A percentile compares a stretch with the other conserved stretches of the same genome.
These are phyloP conservation scores for Kwoniella dendrophila DNA, from an alignment of 768 basidiomycete species.

Conservation along the genomic window DNA sequence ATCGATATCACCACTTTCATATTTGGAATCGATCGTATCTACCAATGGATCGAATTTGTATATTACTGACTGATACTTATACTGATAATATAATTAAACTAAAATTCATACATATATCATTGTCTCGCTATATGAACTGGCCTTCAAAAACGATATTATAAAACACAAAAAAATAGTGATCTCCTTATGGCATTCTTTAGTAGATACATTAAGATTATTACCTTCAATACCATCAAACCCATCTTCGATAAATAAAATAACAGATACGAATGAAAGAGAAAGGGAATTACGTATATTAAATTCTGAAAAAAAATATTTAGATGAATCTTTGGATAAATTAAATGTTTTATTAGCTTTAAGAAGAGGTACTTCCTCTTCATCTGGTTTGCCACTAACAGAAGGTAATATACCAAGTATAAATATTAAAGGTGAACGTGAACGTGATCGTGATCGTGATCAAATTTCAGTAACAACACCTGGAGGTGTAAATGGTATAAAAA, in stretches of 20 bases:
- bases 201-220: slow-evolving; percentile 44
- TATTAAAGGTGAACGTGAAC: neutral
- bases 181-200: slow-evolving; percentile 42
- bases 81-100: no score
- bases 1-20: no score
- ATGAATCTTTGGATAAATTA: slow-evolving; percentile 44
- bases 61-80: no score
- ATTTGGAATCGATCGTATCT: no score
- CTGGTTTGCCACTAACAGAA: neutral
- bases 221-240: slow-evolving; percentile 27
- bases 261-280: slow-evolving; percentile 6
- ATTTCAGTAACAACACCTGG: slow-evolving; percentile 2
- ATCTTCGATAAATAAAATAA: neutral
- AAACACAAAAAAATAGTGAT: slow-evolving; percentile 20
- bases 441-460: no score
- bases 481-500: slow-evolving; percentile 15
- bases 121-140: no score
- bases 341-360: slow-evolving; percentile 33
- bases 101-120: no score
- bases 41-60: no score
- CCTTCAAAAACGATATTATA: no score
- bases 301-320: slow-evolving; percentile 28
- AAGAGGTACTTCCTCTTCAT: slow-evolving; percentile 2
- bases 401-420: neutral
- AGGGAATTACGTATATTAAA: slow-evolving; percentile 15